phyloP scores from a whole-genome alignment of 1,139 yeast genomes.

The Kodamaea alishanica region DNA sequence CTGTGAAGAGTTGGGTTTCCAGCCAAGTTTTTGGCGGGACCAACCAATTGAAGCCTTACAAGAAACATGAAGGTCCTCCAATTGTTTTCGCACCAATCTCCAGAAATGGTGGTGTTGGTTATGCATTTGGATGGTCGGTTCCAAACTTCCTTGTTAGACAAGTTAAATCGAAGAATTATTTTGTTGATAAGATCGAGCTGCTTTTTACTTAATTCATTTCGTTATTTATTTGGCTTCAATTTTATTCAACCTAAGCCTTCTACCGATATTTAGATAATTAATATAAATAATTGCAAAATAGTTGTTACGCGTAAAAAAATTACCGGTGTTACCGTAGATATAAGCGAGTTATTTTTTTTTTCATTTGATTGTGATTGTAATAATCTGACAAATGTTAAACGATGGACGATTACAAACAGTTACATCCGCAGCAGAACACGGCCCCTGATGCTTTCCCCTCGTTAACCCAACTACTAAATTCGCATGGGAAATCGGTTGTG shows the following conservation, averaged over 20 bases:
- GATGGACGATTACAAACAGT: constrained; percentile 30
- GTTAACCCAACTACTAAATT: constrained; percentile 13
- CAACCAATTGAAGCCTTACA: constrained; percentile 14
- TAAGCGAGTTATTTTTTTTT: constrained; percentile 7
- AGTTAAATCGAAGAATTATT: constrained; percentile 18
- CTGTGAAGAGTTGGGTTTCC: constrained; percentile 16
- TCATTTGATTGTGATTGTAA: background rate
- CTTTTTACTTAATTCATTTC: background rate
- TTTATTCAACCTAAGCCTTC: background rate
- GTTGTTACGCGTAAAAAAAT: constrained; percentile 18
- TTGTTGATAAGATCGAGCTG: constrained; percentile 10
- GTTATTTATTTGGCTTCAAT: background rate
- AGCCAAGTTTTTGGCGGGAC: constrained; percentile 16
- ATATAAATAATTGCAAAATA: constrained; percentile 5
- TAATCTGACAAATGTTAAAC: background rate
- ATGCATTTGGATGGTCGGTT: constrained; percentile 23
- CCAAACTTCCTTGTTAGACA: constrained; percentile 30
- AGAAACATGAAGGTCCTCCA: constrained; percentile 8
- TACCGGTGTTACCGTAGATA: constrained; percentile 3
- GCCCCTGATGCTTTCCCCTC: constrained; percentile 16
- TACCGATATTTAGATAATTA: background rate
- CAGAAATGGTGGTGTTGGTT: constrained; percentile 35
- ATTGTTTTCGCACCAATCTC: constrained; percentile 31
- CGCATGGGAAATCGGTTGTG: constrained; percentile 23
- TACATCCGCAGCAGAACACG: constrained; percentile 13